Evolutionary conservation across 2,329 filamentous ascomycete genomes (phyloP).

Genomic region (Rugonectria rugulosa): DNA sequence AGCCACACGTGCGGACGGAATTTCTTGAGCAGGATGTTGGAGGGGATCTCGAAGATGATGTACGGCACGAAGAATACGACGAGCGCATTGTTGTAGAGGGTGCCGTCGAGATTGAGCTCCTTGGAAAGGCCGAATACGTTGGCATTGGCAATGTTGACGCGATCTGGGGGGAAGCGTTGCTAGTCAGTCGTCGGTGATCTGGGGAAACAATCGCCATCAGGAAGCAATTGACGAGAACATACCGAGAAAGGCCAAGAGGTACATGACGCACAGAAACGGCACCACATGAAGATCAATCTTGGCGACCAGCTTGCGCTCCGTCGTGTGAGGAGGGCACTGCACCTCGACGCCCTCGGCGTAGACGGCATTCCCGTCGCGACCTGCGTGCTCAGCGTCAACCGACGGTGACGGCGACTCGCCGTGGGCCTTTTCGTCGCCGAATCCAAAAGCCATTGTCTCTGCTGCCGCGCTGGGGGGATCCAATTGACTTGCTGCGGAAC

Average conservation of each 20-base stretch:
- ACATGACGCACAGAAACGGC: constrained; percentile 76
- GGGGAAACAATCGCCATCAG: too few species aligned
- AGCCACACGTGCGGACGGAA: constrained; percentile 73
- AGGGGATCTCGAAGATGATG: constrained; percentile 74
- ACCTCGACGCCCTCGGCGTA: constrained; percentile 31
- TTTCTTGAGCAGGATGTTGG: constrained; percentile 71
- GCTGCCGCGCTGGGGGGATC: too few species aligned
- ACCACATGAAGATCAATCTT: constrained; percentile 77
- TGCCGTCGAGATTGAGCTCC: constrained; percentile 67
- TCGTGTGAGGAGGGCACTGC: constrained; percentile 61
- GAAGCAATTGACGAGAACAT: not conserved
- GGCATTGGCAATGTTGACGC: constrained; percentile 84
- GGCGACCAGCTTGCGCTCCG: constrained; percentile 69
- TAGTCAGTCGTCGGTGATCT: constrained; percentile 3
- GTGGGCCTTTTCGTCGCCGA: constrained; percentile 25
- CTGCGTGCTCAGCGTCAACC: constrained; percentile 32
- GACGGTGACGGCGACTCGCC: constrained; percentile 33
- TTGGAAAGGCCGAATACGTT: constrained; percentile 69
- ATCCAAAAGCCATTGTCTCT: constrained; percentile 25
- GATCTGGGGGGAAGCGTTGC: constrained; percentile 47
- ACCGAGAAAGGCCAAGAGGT: constrained; percentile 73
- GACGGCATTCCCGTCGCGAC: constrained; percentile 15
- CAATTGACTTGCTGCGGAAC: too few species aligned
- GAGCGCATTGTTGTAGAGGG: constrained; percentile 76
- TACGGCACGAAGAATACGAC: constrained; percentile 87